Percentiles rank a stretch among this genome's conserved stretches.
phyloP scores from a whole-genome alignment of 2,329 filamentous ascomycete genomes.

The Sclerotinia minor region DNA sequence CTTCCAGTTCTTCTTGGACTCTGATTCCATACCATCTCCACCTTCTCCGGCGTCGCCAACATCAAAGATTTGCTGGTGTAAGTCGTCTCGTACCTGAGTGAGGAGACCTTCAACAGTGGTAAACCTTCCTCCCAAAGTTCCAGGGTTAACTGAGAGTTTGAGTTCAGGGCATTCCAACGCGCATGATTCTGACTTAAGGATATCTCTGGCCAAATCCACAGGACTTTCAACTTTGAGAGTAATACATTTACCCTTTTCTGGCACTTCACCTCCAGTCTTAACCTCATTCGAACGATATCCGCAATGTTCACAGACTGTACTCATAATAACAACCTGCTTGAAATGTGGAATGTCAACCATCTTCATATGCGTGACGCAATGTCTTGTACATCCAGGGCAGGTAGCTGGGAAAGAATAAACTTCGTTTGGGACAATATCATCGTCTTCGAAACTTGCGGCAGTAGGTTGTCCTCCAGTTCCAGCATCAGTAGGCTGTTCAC shows the following conservation, averaged over 20 bases:
- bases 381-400: slow-evolving; percentile 85
- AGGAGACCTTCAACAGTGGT: slow-evolving; percentile 94
- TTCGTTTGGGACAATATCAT: slow-evolving; percentile 84
- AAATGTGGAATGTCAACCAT: slow-evolving; percentile 98
- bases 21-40: slow-evolving; percentile 74
- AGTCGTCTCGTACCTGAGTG: slow-evolving; percentile 87
- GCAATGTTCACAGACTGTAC: slow-evolving; percentile 85
- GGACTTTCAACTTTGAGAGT: slow-evolving; percentile 68
- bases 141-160: slow-evolving; percentile 82
- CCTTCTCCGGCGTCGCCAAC: slow-evolving; percentile 56
- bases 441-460: slow-evolving; percentile 50
- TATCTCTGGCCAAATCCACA: slow-evolving; percentile 83
- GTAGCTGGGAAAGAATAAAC: slow-evolving; percentile 90
- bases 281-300: slow-evolving; percentile 96
- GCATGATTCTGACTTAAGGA: slow-evolving; percentile 94
- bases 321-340: slow-evolving; percentile 96
- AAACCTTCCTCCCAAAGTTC: slow-evolving; percentile 92
- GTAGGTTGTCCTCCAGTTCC: slow-evolving; percentile 47
- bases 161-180: slow-evolving; percentile 84
- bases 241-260: slow-evolving; percentile 80
- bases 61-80: slow-evolving; percentile 86
- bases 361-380: slow-evolving; percentile 94
- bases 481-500: slow-evolving; percentile 55
- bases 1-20: slow-evolving; percentile 72
- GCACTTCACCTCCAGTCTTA: slow-evolving; percentile 93